phyloP scores from a whole-genome alignment of 257 asterid species.

The Voacanga thouarsii region DNA sequence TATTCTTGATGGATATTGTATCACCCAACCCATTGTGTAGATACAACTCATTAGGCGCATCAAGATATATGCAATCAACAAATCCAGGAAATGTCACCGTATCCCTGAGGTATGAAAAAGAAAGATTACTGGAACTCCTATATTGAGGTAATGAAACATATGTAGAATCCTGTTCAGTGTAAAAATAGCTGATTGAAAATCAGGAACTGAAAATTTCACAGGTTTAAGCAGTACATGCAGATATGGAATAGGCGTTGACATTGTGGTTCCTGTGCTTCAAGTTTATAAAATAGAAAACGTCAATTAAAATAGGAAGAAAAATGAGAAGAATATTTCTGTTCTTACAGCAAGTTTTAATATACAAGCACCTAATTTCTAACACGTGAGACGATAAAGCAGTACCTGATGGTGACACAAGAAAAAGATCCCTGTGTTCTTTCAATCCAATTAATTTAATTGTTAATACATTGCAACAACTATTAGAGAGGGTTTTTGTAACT shows the following conservation, averaged over 20 bases:
- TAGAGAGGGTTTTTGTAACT: too few species aligned
- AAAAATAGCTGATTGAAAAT: background rate
- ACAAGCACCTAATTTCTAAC: too few species aligned
- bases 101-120: slow-evolving; percentile 51
- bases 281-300: too few species aligned
- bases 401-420: too few species aligned
- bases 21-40: slow-evolving; percentile 86
- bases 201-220: background rate
- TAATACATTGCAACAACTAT: too few species aligned
- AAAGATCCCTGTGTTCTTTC: too few species aligned
- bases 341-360: too few species aligned
- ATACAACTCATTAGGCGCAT: slow-evolving; percentile 69
- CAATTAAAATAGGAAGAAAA: too few species aligned
- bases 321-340: too few species aligned
- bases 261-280: background rate
- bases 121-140: slow-evolving; percentile 5
- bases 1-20: slow-evolving; percentile 64
- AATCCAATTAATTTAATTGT: too few species aligned
- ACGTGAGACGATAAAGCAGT: too few species aligned
- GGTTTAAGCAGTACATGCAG: background rate
- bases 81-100: slow-evolving; percentile 86
- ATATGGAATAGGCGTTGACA: background rate
- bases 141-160: background rate
- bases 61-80: slow-evolving; percentile 92
- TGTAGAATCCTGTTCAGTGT: background rate